Percentiles rank a stretch among this genome's conserved stretches.
Conservation (phyloP, 2,329 filamentous ascomycete species). For the Paraphoma sp. region DNA sequence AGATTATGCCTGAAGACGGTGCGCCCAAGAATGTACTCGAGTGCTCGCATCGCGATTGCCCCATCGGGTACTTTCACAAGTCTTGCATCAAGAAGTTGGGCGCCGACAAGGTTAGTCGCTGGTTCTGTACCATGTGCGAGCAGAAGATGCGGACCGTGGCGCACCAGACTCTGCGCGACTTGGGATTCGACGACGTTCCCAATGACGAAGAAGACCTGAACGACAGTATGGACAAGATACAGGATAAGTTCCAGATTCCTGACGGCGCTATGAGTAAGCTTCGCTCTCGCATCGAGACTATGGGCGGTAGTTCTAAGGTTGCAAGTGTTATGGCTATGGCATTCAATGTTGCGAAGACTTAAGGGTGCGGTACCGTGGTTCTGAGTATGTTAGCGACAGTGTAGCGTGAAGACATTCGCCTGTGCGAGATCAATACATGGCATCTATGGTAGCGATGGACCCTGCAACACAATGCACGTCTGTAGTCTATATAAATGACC, state of each 20-base stretch:
- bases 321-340: not conserved
- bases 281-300: not conserved
- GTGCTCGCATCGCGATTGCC: conserved; percentile 27
- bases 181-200: conserved; percentile 8
- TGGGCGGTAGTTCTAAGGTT: not conserved
- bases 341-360: not conserved
- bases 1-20: not conserved
- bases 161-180: conserved; percentile 5
- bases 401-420: no score
- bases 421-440: not conserved
- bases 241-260: not conserved
- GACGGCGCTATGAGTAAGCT: not conserved
- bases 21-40: conserved; percentile 3
- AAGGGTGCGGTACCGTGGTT: not conserved
- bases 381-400: no score
- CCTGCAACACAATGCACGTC: not conserved
- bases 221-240: not conserved
- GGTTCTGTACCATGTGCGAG: conserved; percentile 34
- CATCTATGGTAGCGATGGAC: not conserved
- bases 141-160: conserved; percentile 20
- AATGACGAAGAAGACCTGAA: not conserved
- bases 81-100: conserved; percentile 27
- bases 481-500: not conserved
- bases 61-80: conserved; percentile 25
- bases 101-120: conserved; percentile 23